Evolutionary conservation across 139 green algal genomes (phyloP).

Genomic region (Micromonas pusilla): DNA sequence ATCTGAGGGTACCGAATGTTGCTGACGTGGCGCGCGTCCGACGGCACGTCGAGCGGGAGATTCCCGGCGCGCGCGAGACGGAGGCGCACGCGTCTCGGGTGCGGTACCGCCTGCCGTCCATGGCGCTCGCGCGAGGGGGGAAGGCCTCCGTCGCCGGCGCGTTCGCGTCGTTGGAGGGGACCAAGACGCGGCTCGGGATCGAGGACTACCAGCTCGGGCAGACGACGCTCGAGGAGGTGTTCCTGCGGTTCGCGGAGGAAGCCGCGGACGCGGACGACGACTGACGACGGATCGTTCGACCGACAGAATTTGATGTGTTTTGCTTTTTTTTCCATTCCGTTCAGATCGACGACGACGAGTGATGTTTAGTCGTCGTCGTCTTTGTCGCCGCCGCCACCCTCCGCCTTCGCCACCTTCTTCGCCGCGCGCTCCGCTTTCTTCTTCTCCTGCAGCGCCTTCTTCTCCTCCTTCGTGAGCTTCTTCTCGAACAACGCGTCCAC

Average conservation of each 20-base stretch:
- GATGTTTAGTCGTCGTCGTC: background rate
- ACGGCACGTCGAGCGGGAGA: background rate
- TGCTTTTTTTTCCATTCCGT: too few species aligned
- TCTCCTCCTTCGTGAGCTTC: conserved; percentile 17
- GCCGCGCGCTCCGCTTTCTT: conserved; percentile 4
- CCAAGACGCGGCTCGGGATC: conserved; percentile 25
- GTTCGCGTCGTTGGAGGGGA: background rate
- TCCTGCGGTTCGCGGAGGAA: conserved; percentile 37
- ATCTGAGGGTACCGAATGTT: background rate
- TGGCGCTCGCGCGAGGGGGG: too few species aligned
- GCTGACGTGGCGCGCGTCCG: background rate
- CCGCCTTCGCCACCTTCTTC: conserved; percentile 12
- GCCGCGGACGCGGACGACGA: background rate
- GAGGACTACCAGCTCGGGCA: conserved; percentile 38
- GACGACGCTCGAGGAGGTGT: conserved; percentile 43
- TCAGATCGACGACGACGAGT: background rate
- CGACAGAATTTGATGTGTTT: too few species aligned
- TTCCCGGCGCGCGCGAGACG: conserved; percentile 23
- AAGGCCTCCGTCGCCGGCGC: background rate
- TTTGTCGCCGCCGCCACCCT: background rate
- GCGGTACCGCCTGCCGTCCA: background rate
- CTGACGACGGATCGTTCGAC: too few species aligned
- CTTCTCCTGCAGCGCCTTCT: conserved; percentile 14
- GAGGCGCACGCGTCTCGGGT: conserved; percentile 25
- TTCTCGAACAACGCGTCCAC: background rate